A percentile compares a stretch with the other conserved stretches of the same genome.
phyloP scores from a whole-genome alignment of 2,329 filamentous ascomycete species.

The Stylonectria norvegica region DNA sequence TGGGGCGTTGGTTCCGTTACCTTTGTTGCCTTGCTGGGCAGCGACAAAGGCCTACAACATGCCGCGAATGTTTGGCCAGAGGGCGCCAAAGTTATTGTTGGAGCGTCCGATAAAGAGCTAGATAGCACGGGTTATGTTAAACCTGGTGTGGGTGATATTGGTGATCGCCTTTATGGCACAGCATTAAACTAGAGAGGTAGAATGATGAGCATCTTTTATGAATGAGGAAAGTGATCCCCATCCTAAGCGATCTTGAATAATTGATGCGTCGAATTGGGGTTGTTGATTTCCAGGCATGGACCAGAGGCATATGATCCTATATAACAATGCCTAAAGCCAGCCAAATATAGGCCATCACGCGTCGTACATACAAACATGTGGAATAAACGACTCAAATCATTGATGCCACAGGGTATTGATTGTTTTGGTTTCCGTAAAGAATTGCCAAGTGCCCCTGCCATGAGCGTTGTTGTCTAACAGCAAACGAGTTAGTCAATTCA shows the following conservation, averaged over 20 bases:
- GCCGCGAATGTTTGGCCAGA: slow-evolving; percentile 53
- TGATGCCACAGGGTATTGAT: not conserved
- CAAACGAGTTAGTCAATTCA: not conserved
- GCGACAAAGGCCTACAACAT: slow-evolving; percentile 49
- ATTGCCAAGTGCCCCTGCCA: not conserved
- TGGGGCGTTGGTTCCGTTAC: slow-evolving; percentile 63
- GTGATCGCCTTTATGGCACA: slow-evolving; percentile 55
- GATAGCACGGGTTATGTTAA: slow-evolving; percentile 51
- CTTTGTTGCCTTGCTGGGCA: slow-evolving; percentile 55
- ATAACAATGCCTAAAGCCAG: too few relatives aligned
- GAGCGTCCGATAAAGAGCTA: slow-evolving; percentile 51
- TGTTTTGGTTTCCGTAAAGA: not conserved
- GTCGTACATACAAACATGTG: too few relatives aligned
- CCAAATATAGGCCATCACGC: too few relatives aligned
- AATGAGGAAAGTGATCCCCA: not conserved
- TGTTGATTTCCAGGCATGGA: too few relatives aligned
- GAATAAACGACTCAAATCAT: not conserved
- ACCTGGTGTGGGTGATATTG: slow-evolving; percentile 30
- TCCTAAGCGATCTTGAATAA: too few relatives aligned
- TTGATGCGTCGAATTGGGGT: too few relatives aligned
- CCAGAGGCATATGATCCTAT: too few relatives aligned
- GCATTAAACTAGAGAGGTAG: not conserved
- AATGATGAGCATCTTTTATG: not conserved
- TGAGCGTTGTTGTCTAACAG: not conserved
- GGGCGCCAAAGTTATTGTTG: slow-evolving; percentile 9